A percentile compares a stretch with the other conserved stretches of the same genome.
Evolutionary conservation across 352 stramenopile genomes (phyloP).

Genomic region (Globisporangium nodosum): DNA sequence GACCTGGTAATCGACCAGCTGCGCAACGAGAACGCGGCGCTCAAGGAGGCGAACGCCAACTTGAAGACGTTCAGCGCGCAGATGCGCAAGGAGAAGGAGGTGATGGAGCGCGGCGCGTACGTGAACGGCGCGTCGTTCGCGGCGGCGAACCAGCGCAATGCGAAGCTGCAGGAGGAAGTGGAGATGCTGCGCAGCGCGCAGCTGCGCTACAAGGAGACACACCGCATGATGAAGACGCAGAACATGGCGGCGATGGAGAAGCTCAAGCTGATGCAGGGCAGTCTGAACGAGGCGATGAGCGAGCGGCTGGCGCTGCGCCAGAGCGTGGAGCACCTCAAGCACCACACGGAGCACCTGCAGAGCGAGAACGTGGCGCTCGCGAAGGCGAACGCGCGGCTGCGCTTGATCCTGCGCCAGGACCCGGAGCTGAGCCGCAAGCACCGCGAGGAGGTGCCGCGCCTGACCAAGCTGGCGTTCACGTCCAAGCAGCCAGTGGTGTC

Average conservation of each 20-base stretch:
- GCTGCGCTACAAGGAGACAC: constrained; percentile 73
- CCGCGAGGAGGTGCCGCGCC: constrained; percentile 74
- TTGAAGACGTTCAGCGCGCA: constrained; percentile 79
- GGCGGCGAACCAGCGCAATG: constrained; percentile 76
- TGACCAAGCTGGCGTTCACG: constrained; percentile 75
- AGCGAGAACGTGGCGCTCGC: constrained; percentile 80
- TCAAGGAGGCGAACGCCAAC: constrained; percentile 84
- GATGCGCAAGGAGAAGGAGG: constrained; percentile 86
- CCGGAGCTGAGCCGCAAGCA: constrained; percentile 80
- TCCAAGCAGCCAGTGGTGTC: constrained; percentile 55
- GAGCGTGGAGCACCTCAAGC: constrained; percentile 62
- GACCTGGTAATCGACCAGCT: constrained; percentile 84
- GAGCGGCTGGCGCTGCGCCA: constrained; percentile 71
- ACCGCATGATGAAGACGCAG: constrained; percentile 79
- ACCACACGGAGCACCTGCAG: constrained; percentile 75
- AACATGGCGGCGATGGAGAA: constrained; percentile 79
- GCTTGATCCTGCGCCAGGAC: constrained; percentile 79
- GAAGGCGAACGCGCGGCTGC: constrained; percentile 78
- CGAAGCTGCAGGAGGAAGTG: constrained; percentile 73
- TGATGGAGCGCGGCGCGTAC: constrained; percentile 85
- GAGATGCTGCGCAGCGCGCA: constrained; percentile 11
- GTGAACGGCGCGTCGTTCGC: constrained; percentile 85
- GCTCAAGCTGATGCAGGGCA: constrained; percentile 71
- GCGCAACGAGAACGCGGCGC: constrained; percentile 63
- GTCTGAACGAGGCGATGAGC: constrained; percentile 61